phyloP scores from a whole-genome alignment of 495 filamentous ascomycete genomes.

The Thozetella sp. region DNA sequence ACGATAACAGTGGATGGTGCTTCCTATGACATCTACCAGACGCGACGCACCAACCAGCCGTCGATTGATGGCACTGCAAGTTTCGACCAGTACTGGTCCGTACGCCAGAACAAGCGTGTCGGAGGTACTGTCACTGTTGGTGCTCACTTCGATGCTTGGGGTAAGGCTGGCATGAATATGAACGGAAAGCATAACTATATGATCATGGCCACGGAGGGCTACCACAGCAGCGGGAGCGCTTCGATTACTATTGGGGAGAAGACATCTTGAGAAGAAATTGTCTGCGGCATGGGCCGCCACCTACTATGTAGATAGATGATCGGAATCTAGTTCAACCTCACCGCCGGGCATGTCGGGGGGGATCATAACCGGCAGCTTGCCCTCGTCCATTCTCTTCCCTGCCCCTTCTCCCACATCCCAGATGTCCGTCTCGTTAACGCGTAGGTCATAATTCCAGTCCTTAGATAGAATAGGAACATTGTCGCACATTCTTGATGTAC shows the following conservation, averaged over 20 bases:
- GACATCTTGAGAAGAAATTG: too few relatives aligned
- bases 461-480: too few relatives aligned
- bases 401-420: too few relatives aligned
- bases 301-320: too few relatives aligned
- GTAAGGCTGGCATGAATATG: conserved; percentile 44
- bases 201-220: conserved; percentile 61
- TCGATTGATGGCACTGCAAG: conserved; percentile 58
- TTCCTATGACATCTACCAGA: conserved; percentile 65
- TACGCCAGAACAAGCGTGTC: conserved; percentile 49
- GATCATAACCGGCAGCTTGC: too few relatives aligned
- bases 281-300: too few relatives aligned
- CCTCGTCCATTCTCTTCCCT: too few relatives aligned
- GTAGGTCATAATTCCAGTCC: too few relatives aligned
- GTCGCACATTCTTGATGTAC: background rate
- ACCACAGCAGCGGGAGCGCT: conserved; percentile 50
- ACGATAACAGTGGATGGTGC: conserved; percentile 58
- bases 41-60: conserved; percentile 59
- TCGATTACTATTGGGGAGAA: conserved; percentile 51
- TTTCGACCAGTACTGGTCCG: conserved; percentile 63
- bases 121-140: conserved; percentile 48
- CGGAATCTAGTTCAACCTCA: too few relatives aligned
- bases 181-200: conserved; percentile 55
- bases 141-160: conserved; percentile 70
- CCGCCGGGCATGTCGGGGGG: too few relatives aligned
- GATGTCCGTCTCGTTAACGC: too few relatives aligned